phyloP scores from a whole-genome alignment of 306 rosid species.

The Mimosa pudica region DNA sequence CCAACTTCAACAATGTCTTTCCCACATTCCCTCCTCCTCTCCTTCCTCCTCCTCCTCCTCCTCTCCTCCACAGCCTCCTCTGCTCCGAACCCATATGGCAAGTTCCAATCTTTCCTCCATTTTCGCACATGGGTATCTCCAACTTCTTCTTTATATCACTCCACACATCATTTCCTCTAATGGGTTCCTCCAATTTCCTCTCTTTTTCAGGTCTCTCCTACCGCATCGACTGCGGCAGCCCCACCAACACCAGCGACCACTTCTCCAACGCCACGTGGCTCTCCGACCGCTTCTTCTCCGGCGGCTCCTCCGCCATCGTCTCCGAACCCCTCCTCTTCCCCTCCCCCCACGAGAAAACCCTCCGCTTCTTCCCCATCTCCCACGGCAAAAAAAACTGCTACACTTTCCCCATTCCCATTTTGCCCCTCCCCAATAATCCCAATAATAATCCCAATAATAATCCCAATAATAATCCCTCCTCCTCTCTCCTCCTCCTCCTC shows the following conservation, averaged over 20 bases:
- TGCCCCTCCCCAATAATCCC: slow-evolving; percentile 46
- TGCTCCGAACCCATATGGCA: slow-evolving; percentile 53
- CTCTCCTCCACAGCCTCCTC: slow-evolving; percentile 9
- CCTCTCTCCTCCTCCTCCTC: too few species aligned
- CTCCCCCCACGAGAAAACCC: slow-evolving; percentile 75
- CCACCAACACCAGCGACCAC: slow-evolving; percentile 56
- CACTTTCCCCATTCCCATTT: slow-evolving; percentile 58
- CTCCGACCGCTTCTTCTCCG: slow-evolving; percentile 79
- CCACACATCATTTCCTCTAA: slow-evolving; percentile 13
- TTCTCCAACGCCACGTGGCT: slow-evolving; percentile 73
- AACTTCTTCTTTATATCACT: too few species aligned
- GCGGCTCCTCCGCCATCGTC: slow-evolving; percentile 60
- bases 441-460: too few species aligned
- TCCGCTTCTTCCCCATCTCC: slow-evolving; percentile 76
- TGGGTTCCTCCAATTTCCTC: not conserved
- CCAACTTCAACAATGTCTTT: slow-evolving; percentile 25
- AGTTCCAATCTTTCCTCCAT: slow-evolving; percentile 15
- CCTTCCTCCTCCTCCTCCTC: slow-evolving; percentile 5
- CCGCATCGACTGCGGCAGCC: slow-evolving; percentile 79
- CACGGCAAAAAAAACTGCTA: slow-evolving; percentile 93
- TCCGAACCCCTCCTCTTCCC: slow-evolving; percentile 81
- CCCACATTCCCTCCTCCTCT: not conserved
- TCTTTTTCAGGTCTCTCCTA: slow-evolving; percentile 52
- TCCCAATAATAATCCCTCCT: too few species aligned
- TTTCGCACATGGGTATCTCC: slow-evolving; percentile 15